Evolutionary conservation across 305 asterid species (phyloP).

Genomic region (Salvia sclarea): DNA sequence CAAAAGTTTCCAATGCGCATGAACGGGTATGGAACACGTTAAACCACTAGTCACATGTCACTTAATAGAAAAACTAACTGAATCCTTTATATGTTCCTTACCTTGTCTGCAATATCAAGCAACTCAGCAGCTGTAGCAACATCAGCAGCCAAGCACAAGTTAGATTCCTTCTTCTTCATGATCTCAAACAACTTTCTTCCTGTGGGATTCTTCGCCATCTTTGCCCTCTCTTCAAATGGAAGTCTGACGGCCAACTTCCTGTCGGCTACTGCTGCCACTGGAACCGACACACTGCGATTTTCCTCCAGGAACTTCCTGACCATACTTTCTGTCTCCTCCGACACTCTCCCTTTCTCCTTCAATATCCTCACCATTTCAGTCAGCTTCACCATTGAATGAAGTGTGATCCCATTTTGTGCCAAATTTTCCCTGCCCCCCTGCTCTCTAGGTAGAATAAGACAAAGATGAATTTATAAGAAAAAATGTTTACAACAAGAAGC

Average conservation of each 20-base stretch:
- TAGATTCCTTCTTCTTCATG: constrained; percentile 80
- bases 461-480: constrained; percentile 14
- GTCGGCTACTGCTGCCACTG: constrained; percentile 39
- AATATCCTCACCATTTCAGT: constrained; percentile 86
- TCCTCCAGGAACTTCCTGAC: constrained; percentile 79
- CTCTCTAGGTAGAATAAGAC: constrained; percentile 52
- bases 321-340: constrained; percentile 84
- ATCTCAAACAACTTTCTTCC: constrained; percentile 90
- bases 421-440: constrained; percentile 97
- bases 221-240: constrained; percentile 83
- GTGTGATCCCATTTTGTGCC: constrained; percentile 80
- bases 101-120: constrained; percentile 93
- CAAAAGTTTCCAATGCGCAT: constrained; percentile 9
- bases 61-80: background rate
- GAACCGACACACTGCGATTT: constrained; percentile 69
- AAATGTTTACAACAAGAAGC: background rate
- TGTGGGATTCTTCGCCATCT: constrained; percentile 74
- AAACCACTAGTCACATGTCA: constrained; percentile 9
- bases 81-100: constrained; percentile 31
- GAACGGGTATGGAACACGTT: background rate
- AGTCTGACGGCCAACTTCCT: constrained; percentile 50
- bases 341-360: constrained; percentile 87
- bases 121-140: constrained; percentile 88
- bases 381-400: constrained; percentile 90
- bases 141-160: constrained; percentile 95